These are phyloP conservation scores for Bryopsis sp. DNA, from an alignment of 139 green algal genomes.

Conservation along the genomic window DNA sequence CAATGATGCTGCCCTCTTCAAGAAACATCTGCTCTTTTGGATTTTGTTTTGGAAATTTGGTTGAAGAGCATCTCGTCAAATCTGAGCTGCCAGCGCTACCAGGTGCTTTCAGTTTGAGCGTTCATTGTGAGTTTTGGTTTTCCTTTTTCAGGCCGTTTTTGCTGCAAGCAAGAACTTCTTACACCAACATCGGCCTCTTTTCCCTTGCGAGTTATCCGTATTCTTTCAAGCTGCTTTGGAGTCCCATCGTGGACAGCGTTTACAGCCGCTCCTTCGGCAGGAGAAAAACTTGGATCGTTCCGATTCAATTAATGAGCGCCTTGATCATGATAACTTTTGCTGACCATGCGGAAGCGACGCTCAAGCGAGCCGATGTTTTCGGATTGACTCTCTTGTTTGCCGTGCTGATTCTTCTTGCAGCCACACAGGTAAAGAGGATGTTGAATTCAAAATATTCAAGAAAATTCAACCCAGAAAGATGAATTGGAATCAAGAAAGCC, in stretches of 20 bases:
- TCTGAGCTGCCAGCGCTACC: background rate
- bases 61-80: no score
- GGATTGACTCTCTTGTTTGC: slow-evolving; percentile 74
- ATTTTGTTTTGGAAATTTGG: no score
- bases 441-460: no score
- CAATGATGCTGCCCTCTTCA: no score
- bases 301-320: slow-evolving; percentile 42
- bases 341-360: slow-evolving; percentile 4
- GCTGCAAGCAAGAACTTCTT: slow-evolving; percentile 62
- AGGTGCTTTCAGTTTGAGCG: background rate
- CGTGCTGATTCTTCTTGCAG: slow-evolving; percentile 73
- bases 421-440: slow-evolving; percentile 79
- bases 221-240: slow-evolving; percentile 90
- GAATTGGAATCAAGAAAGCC: no score
- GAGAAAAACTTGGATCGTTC: slow-evolving; percentile 81
- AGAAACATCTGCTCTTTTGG: no score
- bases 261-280: slow-evolving; percentile 49
- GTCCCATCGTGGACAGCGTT: slow-evolving; percentile 76
- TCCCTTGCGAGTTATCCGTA: slow-evolving; percentile 79
- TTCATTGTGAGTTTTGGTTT: background rate
- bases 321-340: slow-evolving; percentile 25
- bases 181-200: slow-evolving; percentile 81
- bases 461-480: no score
- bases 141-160: slow-evolving; percentile 66
- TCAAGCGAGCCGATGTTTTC: slow-evolving; percentile 45